phyloP scores from a whole-genome alignment of 2,329 filamentous ascomycete species.

The Elsinoe batatas region DNA sequence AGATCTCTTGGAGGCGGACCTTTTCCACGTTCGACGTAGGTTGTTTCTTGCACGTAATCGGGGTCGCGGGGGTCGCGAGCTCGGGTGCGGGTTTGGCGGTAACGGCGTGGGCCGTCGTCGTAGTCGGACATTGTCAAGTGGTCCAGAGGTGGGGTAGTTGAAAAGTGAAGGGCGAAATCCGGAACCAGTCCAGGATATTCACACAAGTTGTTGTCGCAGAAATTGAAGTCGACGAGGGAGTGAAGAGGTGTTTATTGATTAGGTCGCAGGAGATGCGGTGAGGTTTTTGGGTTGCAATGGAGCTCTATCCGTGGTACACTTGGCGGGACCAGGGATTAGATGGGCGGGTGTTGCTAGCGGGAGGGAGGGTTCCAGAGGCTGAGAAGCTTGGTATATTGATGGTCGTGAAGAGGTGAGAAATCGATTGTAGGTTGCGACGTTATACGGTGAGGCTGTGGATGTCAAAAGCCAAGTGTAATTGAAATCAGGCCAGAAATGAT shows the following conservation, averaged over 20 bases:
- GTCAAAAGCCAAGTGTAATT: background rate
- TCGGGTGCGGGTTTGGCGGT: constrained; percentile 30
- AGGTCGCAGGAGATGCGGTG: constrained; percentile 10
- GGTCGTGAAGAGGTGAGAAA: background rate
- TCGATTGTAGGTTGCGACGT: background rate
- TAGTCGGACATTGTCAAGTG: constrained; percentile 36
- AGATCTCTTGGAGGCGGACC: constrained; percentile 37
- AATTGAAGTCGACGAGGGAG: background rate
- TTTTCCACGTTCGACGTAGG: constrained; percentile 39
- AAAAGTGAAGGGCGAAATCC: background rate
- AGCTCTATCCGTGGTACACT: constrained; percentile 7
- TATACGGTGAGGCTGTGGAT: background rate
- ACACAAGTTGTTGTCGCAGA: background rate
- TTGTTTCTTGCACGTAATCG: constrained; percentile 41
- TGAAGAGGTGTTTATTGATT: constrained; percentile 1
- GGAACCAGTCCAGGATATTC: background rate
- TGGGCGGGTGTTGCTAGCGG: constrained; percentile 10
- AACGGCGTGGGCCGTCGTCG: constrained; percentile 38
- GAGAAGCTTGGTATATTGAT: background rate
- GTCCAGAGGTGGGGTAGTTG: background rate
- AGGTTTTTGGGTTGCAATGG: background rate
- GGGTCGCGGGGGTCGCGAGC: constrained; percentile 40
- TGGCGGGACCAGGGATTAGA: constrained; percentile 7
- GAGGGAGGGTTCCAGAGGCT: background rate
- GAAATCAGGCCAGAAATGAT: constrained; percentile 3